phyloP scores from a whole-genome alignment of 805 yeast species.

The Grigorovia yakushimaensis region DNA sequence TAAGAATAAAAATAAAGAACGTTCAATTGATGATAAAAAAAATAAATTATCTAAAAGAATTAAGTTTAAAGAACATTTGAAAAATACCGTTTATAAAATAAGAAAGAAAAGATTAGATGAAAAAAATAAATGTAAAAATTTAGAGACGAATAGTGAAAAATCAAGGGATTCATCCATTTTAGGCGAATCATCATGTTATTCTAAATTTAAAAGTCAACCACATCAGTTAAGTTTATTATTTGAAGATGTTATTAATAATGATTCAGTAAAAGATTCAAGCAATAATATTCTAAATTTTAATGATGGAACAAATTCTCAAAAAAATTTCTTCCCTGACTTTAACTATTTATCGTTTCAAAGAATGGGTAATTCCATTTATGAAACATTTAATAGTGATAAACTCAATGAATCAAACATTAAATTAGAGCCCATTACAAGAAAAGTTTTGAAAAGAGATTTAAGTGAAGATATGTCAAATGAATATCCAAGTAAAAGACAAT shows the following conservation, averaged over 20 bases:
- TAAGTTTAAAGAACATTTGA: background rate
- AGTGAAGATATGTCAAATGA: background rate
- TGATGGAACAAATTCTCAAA: background rate
- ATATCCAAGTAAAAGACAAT: background rate
- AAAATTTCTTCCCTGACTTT: background rate
- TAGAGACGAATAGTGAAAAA: background rate
- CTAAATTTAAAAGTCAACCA: slow-evolving; percentile 7
- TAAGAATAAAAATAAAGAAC: too few species aligned
- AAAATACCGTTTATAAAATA: background rate
- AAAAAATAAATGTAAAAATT: too few species aligned
- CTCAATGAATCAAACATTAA: background rate
- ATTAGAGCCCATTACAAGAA: background rate
- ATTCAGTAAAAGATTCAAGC: background rate
- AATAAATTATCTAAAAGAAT: background rate
- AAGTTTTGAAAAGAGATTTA: background rate
- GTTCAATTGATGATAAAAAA: background rate
- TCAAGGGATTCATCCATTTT: background rate
- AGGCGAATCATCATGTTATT: slow-evolving; percentile 7
- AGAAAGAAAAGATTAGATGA: background rate
- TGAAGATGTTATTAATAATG: slow-evolving; percentile 10
- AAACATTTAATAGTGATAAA: background rate
- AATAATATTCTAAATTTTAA: too few species aligned
- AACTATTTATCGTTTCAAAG: background rate
- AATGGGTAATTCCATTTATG: background rate
- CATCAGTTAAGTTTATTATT: slow-evolving; percentile 12